These are phyloP conservation scores for Botrytis galanthina DNA, from an alignment of 2,329 filamentous ascomycete species.

Conservation along the genomic window DNA sequence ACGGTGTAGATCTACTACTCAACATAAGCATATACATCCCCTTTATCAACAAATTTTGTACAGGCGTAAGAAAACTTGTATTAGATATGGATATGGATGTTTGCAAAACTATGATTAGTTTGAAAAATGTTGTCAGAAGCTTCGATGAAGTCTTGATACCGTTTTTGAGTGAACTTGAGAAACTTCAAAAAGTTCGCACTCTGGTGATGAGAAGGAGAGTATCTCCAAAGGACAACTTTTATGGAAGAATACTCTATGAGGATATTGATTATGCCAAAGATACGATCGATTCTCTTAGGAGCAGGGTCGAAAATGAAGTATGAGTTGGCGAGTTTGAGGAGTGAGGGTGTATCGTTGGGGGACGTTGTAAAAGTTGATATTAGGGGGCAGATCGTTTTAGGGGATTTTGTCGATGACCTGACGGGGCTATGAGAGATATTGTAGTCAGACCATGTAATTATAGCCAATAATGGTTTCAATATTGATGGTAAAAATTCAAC, in stretches of 20 bases:
- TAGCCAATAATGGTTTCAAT: background rate
- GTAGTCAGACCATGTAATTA: background rate
- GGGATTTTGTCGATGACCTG: background rate
- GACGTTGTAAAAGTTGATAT: background rate
- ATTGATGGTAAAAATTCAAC: background rate
- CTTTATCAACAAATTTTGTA: background rate
- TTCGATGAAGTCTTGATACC: background rate
- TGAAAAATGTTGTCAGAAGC: fast-evolving
- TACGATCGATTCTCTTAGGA: background rate
- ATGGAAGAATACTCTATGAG: background rate
- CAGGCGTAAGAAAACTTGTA: background rate
- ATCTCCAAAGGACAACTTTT: background rate
- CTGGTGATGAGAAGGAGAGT: background rate
- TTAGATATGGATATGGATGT: background rate
- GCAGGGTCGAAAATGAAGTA: background rate
- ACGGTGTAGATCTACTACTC: background rate
- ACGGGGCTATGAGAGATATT: background rate
- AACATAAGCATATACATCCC: background rate
- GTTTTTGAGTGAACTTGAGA: background rate
- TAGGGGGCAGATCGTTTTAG: background rate
- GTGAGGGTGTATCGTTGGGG: background rate
- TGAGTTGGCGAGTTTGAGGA: background rate
- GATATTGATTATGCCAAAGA: background rate
- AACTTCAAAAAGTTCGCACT: background rate
- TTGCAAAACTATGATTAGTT: fast-evolving